Conservation (phyloP, 2,329 filamentous ascomycete species). For the Niveomyces coronatus region DNA sequence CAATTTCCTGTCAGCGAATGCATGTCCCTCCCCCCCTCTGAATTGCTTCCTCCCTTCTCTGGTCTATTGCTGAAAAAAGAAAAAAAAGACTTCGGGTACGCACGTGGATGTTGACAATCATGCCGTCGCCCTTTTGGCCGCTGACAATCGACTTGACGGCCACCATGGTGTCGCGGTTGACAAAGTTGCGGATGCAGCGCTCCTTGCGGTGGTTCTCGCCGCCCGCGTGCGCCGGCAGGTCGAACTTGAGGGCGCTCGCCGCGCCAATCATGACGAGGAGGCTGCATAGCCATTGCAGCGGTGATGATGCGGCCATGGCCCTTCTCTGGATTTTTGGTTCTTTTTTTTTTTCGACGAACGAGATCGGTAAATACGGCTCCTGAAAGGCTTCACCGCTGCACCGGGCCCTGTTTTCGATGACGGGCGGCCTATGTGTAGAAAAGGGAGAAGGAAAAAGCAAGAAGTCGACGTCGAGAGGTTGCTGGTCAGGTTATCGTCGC, state of each 20-base stretch:
- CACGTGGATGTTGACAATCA: slow-evolving; percentile 90
- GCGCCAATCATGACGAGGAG: slow-evolving; percentile 44
- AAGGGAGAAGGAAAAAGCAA: too few relatives aligned
- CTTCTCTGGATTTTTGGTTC: slow-evolving; percentile 5
- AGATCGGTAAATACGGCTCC: neutral
- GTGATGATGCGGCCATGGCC: slow-evolving; percentile 35
- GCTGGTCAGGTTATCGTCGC: slow-evolving; percentile 9
- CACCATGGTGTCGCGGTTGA: slow-evolving; percentile 81
- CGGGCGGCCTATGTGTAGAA: too few relatives aligned
- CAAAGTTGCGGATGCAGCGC: slow-evolving; percentile 95
- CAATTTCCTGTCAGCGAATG: slow-evolving; percentile 9
- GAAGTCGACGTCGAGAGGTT: too few relatives aligned
- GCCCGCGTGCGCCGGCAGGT: slow-evolving; percentile 59
- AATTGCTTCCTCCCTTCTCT: neutral
- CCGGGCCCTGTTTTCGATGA: too few relatives aligned
- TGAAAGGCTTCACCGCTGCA: too few relatives aligned
- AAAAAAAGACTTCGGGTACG: slow-evolving; percentile 18
- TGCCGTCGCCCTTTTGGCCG: slow-evolving; percentile 83
- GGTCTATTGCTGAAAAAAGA: neutral
- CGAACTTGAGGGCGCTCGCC: slow-evolving; percentile 77
- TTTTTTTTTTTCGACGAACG: neutral
- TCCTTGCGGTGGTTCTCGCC: slow-evolving; percentile 50
- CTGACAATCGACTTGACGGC: slow-evolving; percentile 86
- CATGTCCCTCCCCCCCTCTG: neutral
- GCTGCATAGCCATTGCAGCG: slow-evolving; percentile 50